These are phyloP conservation scores for Plasmodium fragile DNA, from an alignment of 169 alveolate genomes.

Conservation along the genomic window DNA sequence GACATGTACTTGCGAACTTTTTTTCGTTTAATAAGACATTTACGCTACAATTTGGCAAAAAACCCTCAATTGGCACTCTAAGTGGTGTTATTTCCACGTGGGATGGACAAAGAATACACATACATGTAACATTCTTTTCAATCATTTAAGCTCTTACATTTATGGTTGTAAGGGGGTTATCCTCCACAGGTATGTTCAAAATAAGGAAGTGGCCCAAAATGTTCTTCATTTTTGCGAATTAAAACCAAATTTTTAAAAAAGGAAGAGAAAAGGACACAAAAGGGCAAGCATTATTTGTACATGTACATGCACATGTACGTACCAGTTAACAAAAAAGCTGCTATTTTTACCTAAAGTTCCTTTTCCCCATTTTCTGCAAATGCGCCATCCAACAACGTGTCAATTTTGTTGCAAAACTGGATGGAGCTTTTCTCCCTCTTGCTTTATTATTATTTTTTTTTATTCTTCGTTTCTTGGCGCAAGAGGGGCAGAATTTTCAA, in stretches of 20 bases:
- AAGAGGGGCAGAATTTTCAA: neutral
- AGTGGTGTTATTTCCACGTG: neutral
- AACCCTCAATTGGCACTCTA: neutral
- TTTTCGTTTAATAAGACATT: neutral
- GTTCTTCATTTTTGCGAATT: constrained; percentile 25
- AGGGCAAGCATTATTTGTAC: neutral
- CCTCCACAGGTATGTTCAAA: constrained; percentile 29
- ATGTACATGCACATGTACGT: neutral
- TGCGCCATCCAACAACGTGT: neutral
- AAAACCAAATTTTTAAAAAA: constrained; percentile 4
- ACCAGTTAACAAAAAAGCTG: neutral
- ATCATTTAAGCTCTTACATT: constrained; percentile 23
- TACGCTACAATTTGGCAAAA: neutral
- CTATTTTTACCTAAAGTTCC: neutral
- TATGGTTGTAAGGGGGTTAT: constrained; percentile 44
- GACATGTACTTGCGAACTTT: neutral
- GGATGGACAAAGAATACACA: neutral
- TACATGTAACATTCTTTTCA: neutral
- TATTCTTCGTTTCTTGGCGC: neutral
- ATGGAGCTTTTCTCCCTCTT: neutral
- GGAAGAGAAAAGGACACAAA: neutral
- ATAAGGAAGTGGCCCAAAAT: constrained; percentile 43
- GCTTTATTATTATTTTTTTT: neutral
- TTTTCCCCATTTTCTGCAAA: neutral
- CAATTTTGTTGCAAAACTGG: neutral